Evolutionary conservation across 2,329 filamentous ascomycete species (phyloP).

Genomic region (Phyllachora maydis): DNA sequence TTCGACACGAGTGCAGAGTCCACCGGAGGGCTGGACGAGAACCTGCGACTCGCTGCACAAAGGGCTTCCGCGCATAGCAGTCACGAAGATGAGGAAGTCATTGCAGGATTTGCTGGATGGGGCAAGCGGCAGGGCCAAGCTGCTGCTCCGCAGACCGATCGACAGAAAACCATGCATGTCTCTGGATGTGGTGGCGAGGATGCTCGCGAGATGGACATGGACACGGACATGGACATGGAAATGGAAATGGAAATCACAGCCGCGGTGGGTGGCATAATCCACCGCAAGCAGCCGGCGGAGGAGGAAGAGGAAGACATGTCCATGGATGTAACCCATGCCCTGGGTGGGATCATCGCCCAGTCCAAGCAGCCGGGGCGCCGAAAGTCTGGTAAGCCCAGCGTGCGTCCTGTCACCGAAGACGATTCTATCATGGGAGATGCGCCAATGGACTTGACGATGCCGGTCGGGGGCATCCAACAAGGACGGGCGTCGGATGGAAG

Average conservation of each 20-base stretch:
- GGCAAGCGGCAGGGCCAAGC: slow-evolving; percentile 16
- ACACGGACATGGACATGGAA: slow-evolving; percentile 28
- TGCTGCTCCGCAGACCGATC: slow-evolving; percentile 4
- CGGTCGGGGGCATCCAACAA: slow-evolving; percentile 48
- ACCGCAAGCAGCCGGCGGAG: slow-evolving; percentile 9
- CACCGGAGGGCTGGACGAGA: slow-evolving; percentile 56
- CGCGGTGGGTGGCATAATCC: slow-evolving; percentile 21
- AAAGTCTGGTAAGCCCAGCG: slow-evolving; percentile 6
- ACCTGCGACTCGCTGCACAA: slow-evolving; percentile 52
- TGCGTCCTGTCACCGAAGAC: slow-evolving; percentile 9
- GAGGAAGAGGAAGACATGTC: slow-evolving; percentile 47
- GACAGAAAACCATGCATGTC: background rate
- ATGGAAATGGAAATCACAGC: slow-evolving; percentile 38
- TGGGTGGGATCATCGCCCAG: slow-evolving; percentile 55
- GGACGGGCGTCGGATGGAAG: slow-evolving; percentile 10
- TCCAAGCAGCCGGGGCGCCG: slow-evolving; percentile 8
- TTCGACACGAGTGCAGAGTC: slow-evolving; percentile 14
- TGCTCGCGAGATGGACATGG: slow-evolving; percentile 14
- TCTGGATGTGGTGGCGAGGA: no score
- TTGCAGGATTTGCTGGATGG: slow-evolving; percentile 57
- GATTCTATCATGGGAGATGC: slow-evolving; percentile 33
- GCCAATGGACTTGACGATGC: slow-evolving; percentile 73
- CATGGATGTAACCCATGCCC: slow-evolving; percentile 78
- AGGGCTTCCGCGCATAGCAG: slow-evolving; percentile 55
- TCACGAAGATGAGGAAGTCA: slow-evolving; percentile 47